Conservation (phyloP, 2,329 filamentous ascomycete genomes). For the Trichoderma breve region DNA sequence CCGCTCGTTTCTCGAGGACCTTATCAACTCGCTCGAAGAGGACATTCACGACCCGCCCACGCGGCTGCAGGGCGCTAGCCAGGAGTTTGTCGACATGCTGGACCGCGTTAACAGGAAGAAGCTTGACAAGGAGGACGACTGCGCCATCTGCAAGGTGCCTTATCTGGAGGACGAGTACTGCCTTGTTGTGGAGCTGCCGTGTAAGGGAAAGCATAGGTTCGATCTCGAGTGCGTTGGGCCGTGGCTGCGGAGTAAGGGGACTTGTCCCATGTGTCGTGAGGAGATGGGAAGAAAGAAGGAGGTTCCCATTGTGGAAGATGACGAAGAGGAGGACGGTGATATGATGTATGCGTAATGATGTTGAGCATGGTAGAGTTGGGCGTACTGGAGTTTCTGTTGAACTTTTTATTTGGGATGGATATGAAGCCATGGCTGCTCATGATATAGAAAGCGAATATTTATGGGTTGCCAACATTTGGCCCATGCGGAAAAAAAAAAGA, state of each 20-base stretch:
- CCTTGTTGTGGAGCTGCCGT: slow-evolving; percentile 63
- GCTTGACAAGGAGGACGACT: slow-evolving; percentile 51
- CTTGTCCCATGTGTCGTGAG: slow-evolving; percentile 61
- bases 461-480: neutral
- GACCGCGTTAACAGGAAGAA: slow-evolving; percentile 55
- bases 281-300: slow-evolving; percentile 57
- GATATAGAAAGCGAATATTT: slow-evolving; percentile 11
- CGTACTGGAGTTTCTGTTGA: slow-evolving; percentile 27
- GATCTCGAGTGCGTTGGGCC: slow-evolving; percentile 67
- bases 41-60: slow-evolving; percentile 54
- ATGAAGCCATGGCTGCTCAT: neutral
- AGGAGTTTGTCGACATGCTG: slow-evolving; percentile 58
- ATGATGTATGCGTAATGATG: slow-evolving; percentile 40
- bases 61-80: slow-evolving; percentile 53
- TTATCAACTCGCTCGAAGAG: slow-evolving; percentile 48
- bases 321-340: slow-evolving; percentile 52
- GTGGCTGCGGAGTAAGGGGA: slow-evolving; percentile 63
- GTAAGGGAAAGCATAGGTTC: slow-evolving; percentile 56
- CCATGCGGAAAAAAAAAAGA: no score
- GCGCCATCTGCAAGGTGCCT: slow-evolving; percentile 61
- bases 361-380: slow-evolving; percentile 9
- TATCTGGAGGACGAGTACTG: slow-evolving; percentile 62
- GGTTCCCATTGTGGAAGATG: slow-evolving; percentile 44
- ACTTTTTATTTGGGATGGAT: neutral
- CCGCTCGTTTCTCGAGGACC: slow-evolving; percentile 48